phyloP scores from a whole-genome alignment of 495 filamentous ascomycete genomes.

The Penicillium malachiteum region DNA sequence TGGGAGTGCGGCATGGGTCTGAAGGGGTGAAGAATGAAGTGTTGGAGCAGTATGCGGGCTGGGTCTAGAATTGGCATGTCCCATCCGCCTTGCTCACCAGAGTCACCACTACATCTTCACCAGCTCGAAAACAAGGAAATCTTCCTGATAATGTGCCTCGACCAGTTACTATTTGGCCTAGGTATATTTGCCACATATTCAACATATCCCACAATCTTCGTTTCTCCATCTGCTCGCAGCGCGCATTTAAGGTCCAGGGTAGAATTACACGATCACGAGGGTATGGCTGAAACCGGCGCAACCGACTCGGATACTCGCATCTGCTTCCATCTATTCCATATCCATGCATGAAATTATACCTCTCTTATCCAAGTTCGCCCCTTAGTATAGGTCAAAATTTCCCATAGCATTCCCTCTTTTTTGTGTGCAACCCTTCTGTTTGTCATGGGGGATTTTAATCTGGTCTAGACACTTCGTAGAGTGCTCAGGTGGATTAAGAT shows the following conservation, averaged over 20 bases:
- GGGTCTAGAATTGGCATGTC: conserved; percentile 41
- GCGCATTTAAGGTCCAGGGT: neutral
- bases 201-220: neutral
- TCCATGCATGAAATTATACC: conserved; percentile 8
- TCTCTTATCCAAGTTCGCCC: conserved; percentile 4
- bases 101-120: neutral
- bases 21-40: conserved; percentile 75
- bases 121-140: neutral
- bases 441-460: conserved; percentile 10
- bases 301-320: conserved; percentile 10
- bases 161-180: neutral
- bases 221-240: neutral
- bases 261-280: neutral
- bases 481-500: neutral
- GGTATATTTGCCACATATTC: neutral
- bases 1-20: conserved; percentile 83
- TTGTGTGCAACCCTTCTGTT: conserved; percentile 17
- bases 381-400: conserved; percentile 13
- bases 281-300: neutral
- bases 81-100: neutral
- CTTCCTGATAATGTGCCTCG: neutral
- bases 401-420: neutral
- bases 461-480: conserved; percentile 10
- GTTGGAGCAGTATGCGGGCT: conserved; percentile 59
- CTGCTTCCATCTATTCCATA: conserved; percentile 1